phyloP scores from a whole-genome alignment of 1,284 basidiomycete genomes.

The Trichosporon sp. region DNA sequence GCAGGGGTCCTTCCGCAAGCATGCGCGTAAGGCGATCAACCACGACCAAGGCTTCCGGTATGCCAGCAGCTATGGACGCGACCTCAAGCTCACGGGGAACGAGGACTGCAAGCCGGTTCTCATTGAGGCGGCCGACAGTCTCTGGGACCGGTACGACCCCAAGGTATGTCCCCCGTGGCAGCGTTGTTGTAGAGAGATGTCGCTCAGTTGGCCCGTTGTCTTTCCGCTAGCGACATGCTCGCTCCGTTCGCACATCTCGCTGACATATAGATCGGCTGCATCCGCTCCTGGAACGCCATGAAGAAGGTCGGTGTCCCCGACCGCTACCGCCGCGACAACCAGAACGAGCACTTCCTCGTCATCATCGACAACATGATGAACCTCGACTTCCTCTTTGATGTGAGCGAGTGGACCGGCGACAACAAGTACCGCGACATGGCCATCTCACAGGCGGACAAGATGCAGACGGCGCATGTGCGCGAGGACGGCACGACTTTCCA shows the following conservation, averaged over 20 bases:
- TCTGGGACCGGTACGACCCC: constrained; percentile 44
- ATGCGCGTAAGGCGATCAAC: constrained; percentile 39
- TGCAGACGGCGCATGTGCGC: constrained; percentile 39
- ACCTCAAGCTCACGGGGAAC: constrained; percentile 39
- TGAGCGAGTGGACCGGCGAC: constrained; percentile 43
- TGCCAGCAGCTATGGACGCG: constrained; percentile 48
- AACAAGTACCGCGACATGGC: constrained; percentile 43
- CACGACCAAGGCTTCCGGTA: constrained; percentile 53
- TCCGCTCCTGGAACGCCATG: constrained; percentile 47
- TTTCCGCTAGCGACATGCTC: too few relatives aligned
- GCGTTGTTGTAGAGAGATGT: too few relatives aligned
- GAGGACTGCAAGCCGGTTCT: constrained; percentile 41
- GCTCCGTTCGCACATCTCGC: background rate
- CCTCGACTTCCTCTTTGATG: constrained; percentile 48
- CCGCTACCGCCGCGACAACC: constrained; percentile 39
- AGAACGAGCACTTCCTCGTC: constrained; percentile 46
- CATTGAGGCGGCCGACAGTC: constrained; percentile 44
- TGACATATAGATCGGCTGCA: constrained; percentile 40
- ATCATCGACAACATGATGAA: constrained; percentile 56
- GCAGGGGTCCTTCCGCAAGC: constrained; percentile 39
- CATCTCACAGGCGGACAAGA: constrained; percentile 44
- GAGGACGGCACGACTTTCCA: constrained; percentile 47
- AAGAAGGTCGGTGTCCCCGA: constrained; percentile 28
- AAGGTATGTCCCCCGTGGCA: constrained; percentile 15
- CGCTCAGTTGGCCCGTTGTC: too few relatives aligned